Evolutionary conservation across 345 rosid genomes (phyloP), one percentile per base, ranked within the genome.

Genomic region (Citrus hindsii): DNA sequence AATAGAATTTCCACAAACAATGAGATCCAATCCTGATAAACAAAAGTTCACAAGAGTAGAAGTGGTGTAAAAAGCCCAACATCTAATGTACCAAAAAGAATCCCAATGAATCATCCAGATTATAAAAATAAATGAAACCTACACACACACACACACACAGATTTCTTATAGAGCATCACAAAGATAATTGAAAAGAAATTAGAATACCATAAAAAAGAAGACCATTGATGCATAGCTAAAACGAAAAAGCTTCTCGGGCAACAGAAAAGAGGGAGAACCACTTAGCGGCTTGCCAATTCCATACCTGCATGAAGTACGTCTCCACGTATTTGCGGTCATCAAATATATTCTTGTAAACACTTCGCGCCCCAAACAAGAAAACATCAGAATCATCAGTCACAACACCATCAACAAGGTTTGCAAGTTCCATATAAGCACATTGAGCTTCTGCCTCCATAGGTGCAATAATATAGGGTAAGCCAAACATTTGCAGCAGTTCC

Each of bases 391-490:
- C 99, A 82, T 96, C 99, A 71, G 98, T 94, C 81, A 96, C 93
- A 81, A 90, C 93, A 76, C 99, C 99, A 85, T 96, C 99, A 63
- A 96, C 95, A 83, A 92, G 88, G 90, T 91, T 87, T 75, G 84
- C 87, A 58, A 89, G 87, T 85, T 96, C 99, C 95, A 96, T 86
- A 76, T 82, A 89, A 79, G 98, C 97, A 87, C 98, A 96, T 78
- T 94, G 97, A 77, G 99, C 99, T 84, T 96, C 99, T 73, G 97
- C 99, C 85, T 96, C 99, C 98, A 92, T 94, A 77, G 98, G 98
- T 77, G 99, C 97, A 81, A 96, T 89, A 64, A 94, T 90, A 86
- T 94, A 96, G 22, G 98, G 99, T 83, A 96, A 73, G 81, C 99
- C 99, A 92, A 96, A 96, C 86, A 94, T 92, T 87, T 96, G 97